Evolutionary conservation across 2,329 filamentous ascomycete species (phyloP).

Genomic region (Colletotrichum eremochloae): DNA sequence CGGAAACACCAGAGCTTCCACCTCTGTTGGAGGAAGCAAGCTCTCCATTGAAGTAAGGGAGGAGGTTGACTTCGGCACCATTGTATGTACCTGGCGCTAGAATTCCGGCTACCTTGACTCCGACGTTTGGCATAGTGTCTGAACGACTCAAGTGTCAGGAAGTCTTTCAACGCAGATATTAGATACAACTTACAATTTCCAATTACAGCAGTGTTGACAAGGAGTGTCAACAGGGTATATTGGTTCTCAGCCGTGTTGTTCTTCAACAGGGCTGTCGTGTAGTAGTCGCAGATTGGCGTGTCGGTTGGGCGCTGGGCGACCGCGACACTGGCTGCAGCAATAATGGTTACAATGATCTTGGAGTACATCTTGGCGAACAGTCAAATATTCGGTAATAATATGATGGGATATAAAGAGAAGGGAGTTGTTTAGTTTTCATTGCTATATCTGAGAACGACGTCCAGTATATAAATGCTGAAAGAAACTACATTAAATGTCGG

Average conservation of each 20-base stretch:
- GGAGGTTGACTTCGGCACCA: conserved; percentile 66
- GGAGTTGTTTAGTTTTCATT: not conserved
- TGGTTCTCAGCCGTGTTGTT: conserved; percentile 72
- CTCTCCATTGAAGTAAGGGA: conserved; percentile 70
- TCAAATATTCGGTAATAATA: not conserved
- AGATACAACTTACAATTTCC: conserved; percentile 64
- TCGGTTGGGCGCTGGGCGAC: conserved; percentile 62
- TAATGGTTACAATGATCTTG: conserved; percentile 45
- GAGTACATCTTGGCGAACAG: conserved; percentile 45
- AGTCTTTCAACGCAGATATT: accelerated
- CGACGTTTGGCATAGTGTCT: conserved; percentile 67
- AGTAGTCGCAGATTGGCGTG: conserved; percentile 72
- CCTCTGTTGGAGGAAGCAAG: conserved; percentile 67
- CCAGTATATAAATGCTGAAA: not conserved
- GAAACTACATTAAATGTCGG: not conserved
- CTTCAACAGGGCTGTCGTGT: conserved; percentile 70
- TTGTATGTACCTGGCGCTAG: conserved; percentile 64
- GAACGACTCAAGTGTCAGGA: not conserved
- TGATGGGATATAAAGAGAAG: not conserved
- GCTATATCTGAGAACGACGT: not conserved
- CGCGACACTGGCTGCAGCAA: conserved; percentile 46
- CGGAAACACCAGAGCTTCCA: conserved; percentile 57
- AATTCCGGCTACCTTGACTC: conserved; percentile 68
- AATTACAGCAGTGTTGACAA: conserved; percentile 74
- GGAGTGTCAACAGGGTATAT: conserved; percentile 64